Conservation (phyloP, 352 stramenopile species). For the Phytopythium litorale region DNA sequence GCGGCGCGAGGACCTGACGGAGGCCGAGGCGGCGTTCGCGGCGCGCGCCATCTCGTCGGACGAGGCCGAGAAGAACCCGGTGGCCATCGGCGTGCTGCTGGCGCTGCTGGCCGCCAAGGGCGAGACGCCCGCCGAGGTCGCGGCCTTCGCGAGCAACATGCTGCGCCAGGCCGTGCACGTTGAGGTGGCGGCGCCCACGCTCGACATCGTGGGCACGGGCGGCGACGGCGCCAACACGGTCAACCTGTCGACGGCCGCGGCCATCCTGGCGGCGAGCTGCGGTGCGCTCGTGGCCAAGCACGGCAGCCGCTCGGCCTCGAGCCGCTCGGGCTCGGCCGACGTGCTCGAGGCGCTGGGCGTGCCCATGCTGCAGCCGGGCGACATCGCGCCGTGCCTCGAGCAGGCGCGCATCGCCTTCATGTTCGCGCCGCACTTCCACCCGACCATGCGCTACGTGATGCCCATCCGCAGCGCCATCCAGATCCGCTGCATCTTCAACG, state of each 20-base stretch:
- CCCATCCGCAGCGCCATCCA: constrained; percentile 95
- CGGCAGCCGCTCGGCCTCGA: constrained; percentile 96
- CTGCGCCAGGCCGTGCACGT: constrained; percentile 90
- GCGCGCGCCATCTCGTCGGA: constrained; percentile 76
- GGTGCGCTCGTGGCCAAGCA: constrained; percentile 95
- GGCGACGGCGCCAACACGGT: constrained; percentile 98
- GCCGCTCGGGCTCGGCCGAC: constrained; percentile 93
- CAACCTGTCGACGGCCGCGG: constrained; percentile 96
- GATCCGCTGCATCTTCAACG: constrained; percentile 97
- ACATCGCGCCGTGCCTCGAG: constrained; percentile 92
- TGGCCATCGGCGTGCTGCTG: constrained; percentile 90
- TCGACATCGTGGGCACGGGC: constrained; percentile 99
- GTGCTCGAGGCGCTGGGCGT: constrained; percentile 97
- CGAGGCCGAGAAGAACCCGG: constrained; percentile 46
- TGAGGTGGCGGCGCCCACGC: constrained; percentile 64
- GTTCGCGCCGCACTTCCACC: constrained; percentile 97
- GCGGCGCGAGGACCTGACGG: constrained; percentile 62
- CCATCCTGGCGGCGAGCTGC: constrained; percentile 93
- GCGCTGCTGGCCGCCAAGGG: constrained; percentile 93
- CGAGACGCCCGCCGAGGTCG: constrained; percentile 94
- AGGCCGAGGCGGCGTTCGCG: constrained; percentile 61
- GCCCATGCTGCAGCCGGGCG: constrained; percentile 89
- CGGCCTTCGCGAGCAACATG: constrained; percentile 96
- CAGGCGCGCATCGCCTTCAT: constrained; percentile 96
- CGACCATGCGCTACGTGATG: constrained; percentile 94